These are phyloP conservation scores for Thalassiosira exigua DNA, from an alignment of 352 stramenopile species.

Conservation along the genomic window DNA sequence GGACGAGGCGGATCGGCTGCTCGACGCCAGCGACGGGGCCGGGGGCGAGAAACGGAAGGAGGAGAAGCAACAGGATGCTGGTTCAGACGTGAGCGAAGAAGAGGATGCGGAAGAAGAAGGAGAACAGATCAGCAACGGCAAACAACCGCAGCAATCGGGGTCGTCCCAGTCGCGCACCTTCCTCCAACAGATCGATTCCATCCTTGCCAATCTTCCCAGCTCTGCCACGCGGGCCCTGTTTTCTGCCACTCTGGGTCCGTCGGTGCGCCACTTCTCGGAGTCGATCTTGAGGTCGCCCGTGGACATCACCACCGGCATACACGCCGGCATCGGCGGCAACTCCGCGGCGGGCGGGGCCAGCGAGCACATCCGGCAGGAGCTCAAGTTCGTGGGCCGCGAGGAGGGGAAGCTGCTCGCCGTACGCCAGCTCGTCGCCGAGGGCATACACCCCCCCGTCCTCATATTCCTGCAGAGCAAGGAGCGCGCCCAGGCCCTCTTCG, in stretches of 20 bases:
- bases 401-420: constrained; percentile 98
- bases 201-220: constrained; percentile 92
- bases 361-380: constrained; percentile 79
- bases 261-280: constrained; percentile 94
- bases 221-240: constrained; percentile 94
- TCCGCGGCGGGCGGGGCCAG: constrained; percentile 66
- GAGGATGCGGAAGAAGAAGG: constrained; percentile 34
- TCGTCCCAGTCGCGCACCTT: constrained; percentile 85
- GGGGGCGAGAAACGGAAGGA: constrained; percentile 26
- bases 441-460: constrained; percentile 94
- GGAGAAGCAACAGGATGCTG: constrained; percentile 20
- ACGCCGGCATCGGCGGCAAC: constrained; percentile 50
- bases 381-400: constrained; percentile 99
- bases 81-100: constrained; percentile 43
- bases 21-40: constrained; percentile 87
- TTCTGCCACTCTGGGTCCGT: constrained; percentile 93
- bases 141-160: constrained; percentile 48
- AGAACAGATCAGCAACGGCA: constrained; percentile 11
- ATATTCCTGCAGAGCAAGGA: constrained; percentile 99
- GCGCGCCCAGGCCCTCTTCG: constrained; percentile 95
- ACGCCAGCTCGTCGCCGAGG: constrained; percentile 84
- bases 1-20: constrained; percentile 98
- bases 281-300: constrained; percentile 96
- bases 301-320: constrained; percentile 91
- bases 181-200: constrained; percentile 96